Evolutionary conservation across 345 rosid species (phyloP), one percentile per base, ranked within the genome.

Genomic region (Pistacia vera): DNA sequence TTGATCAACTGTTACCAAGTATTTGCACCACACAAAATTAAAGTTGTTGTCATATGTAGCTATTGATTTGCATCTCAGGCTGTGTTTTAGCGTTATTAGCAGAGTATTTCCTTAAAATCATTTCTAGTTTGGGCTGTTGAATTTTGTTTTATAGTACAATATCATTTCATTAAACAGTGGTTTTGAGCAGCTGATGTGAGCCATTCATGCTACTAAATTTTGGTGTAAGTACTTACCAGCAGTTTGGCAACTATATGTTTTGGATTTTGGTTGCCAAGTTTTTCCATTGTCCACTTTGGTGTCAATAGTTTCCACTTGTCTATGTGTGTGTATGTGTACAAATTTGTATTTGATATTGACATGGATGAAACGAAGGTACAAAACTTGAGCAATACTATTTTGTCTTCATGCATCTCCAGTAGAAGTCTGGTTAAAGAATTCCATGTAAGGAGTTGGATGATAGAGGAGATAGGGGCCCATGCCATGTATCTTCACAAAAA

Each of bases 21-120:
- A 57, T 75, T 30, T 72, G 41, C 68, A 52, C 63, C 2, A 35
- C 51, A 72, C 57, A 44, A 59, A 33, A 14, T 46, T 17, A 44
- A 60, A 20, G 44, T 72, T 61, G 57, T 28, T 9, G 49, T 30
- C 59, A 48, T 48, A 20, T 48, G 28, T 48, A 48, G 41, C 49
- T 11, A 17, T 13, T 62, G 35, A 72, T 49, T 33, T 51, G 68
- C 68, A 28, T 25, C 59, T 10, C 63, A 46, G 22, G 17, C 14
- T 44, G 38, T 28, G 2, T 51, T 18, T 72, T 49, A 36, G 68
- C 22, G 25, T 35, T 72, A 65, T 65, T 14, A 67, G 59, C 18
- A 36, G 66, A 38, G 38, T 11, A 18, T 55, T 55, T 35, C 8
- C 4, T 70, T 36, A 70, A 55, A 70, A 63, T 36, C 6, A 20